These are phyloP conservation scores for Termitomyces sp. DNA, from an alignment of 768 basidiomycete species.

Conservation along the genomic window DNA sequence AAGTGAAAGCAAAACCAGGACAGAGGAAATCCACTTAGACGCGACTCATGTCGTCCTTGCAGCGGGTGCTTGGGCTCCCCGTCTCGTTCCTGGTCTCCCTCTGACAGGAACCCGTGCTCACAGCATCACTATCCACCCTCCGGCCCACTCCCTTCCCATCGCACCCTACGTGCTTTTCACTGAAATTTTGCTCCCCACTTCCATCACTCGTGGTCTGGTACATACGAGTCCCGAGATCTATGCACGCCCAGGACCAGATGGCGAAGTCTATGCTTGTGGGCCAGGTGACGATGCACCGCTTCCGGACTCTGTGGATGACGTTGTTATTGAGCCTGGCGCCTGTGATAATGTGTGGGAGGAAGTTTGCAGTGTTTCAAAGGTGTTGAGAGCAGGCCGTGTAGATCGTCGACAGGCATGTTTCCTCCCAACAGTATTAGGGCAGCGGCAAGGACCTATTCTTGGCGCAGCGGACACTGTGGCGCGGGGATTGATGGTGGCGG, in stretches of 20 bases:
- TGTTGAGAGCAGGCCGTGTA: slow-evolving; percentile 52
- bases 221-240: slow-evolving; percentile 65
- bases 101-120: slow-evolving; percentile 69
- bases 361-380: slow-evolving; percentile 60
- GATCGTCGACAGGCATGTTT: slow-evolving; percentile 70
- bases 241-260: slow-evolving; percentile 64
- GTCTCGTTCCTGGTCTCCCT: slow-evolving; percentile 53
- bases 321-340: slow-evolving; percentile 52
- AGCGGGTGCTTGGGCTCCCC: slow-evolving; percentile 86
- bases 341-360: slow-evolving; percentile 56
- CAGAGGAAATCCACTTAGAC: slow-evolving; percentile 32
- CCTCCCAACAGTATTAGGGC: slow-evolving; percentile 56
- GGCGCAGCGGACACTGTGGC: slow-evolving; percentile 57
- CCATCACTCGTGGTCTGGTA: slow-evolving; percentile 11
- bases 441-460: slow-evolving; percentile 67
- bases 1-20: slow-evolving; percentile 21
- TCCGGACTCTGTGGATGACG: slow-evolving; percentile 71
- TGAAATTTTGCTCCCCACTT: slow-evolving; percentile 46
- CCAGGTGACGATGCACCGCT: slow-evolving; percentile 72
- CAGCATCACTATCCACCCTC: slow-evolving; percentile 63
- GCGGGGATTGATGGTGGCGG: slow-evolving; percentile 67
- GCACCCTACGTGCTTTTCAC: slow-evolving; percentile 84
- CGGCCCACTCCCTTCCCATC: slow-evolving; percentile 40
- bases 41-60: slow-evolving; percentile 74
- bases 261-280: slow-evolving; percentile 77